These are phyloP conservation scores for Gliomastix tumulicola DNA, from an alignment of 2,329 filamentous ascomycete genomes.

Conservation along the genomic window DNA sequence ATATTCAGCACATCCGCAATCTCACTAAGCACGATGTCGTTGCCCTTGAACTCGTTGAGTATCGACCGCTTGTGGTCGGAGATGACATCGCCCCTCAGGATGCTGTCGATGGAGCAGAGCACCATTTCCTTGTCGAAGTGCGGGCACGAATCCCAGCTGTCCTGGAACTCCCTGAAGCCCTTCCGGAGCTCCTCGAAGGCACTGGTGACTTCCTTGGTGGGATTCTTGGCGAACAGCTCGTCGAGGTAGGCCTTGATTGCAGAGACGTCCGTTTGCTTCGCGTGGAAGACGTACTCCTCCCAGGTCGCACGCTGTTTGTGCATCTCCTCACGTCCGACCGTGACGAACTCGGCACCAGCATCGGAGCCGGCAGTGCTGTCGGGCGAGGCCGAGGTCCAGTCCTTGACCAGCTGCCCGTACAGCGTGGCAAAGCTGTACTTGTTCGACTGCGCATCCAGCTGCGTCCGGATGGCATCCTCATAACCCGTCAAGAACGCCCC, in stretches of 20 bases:
- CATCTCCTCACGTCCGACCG: constrained; percentile 44
- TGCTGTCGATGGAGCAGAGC: neutral
- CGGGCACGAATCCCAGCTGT: neutral
- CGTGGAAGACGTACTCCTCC: constrained; percentile 47
- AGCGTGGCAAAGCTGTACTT: constrained; percentile 49
- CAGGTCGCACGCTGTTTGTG: constrained; percentile 43
- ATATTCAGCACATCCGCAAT: neutral
- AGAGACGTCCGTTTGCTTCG: constrained; percentile 32
- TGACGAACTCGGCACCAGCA: constrained; percentile 5
- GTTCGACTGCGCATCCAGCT: constrained; percentile 26
- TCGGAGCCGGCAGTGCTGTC: constrained; percentile 25
- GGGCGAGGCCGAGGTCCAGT: constrained; percentile 35
- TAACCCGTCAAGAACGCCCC: neutral
- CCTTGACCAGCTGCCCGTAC: constrained; percentile 46
- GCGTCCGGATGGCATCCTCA: neutral
- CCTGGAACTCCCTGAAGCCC: neutral
- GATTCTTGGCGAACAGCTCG: constrained; percentile 31
- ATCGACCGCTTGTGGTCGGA: neutral
- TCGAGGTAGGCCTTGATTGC: constrained; percentile 42
- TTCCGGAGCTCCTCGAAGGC: neutral
- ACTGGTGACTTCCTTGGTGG: neutral
- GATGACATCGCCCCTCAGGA: neutral
- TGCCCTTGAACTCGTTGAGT: neutral
- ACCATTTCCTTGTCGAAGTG: neutral
- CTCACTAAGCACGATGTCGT: neutral